These are phyloP conservation scores for Candida sp. DNA, from an alignment of 1,139 yeast genomes.

Conservation along the genomic window DNA sequence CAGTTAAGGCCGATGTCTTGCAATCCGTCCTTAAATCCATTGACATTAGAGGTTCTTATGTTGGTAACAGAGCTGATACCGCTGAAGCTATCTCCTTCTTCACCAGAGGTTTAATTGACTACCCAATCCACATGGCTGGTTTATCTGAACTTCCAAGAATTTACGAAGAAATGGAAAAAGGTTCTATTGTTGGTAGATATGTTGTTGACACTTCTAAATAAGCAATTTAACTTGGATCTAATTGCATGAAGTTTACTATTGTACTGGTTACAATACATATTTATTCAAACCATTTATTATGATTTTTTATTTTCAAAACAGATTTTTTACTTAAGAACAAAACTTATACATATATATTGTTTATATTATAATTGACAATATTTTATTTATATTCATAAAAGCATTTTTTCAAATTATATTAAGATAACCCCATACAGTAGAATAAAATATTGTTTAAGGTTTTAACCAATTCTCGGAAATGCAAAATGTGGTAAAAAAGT, in stretches of 20 bases:
- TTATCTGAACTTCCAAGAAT: conserved; percentile 60
- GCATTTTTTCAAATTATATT: too few species aligned
- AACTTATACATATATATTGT: too few species aligned
- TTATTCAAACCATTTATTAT: neutral
- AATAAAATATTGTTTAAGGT: neutral
- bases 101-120: conserved; percentile 62
- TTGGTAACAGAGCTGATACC: conserved; percentile 79
- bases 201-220: conserved; percentile 69
- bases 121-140: conserved; percentile 71
- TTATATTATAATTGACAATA: too few species aligned
- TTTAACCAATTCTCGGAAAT: neutral
- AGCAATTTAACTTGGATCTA: conserved; percentile 4
- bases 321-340: too few species aligned
- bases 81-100: conserved; percentile 76
- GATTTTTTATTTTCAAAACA: too few species aligned
- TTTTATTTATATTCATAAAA: too few species aligned
- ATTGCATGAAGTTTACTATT: neutral
- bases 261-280: neutral
- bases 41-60: conserved; percentile 68
- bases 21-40: conserved; percentile 63
- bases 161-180: conserved; percentile 67
- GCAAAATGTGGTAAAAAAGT: neutral
- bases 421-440: too few species aligned
- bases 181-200: conserved; percentile 72
- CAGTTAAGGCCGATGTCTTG: conserved; percentile 61